Percentiles rank a stretch among this genome's conserved stretches.
Evolutionary conservation across 495 filamentous ascomycete genomes (phyloP).

Genomic region (Lophiotrema nucula): DNA sequence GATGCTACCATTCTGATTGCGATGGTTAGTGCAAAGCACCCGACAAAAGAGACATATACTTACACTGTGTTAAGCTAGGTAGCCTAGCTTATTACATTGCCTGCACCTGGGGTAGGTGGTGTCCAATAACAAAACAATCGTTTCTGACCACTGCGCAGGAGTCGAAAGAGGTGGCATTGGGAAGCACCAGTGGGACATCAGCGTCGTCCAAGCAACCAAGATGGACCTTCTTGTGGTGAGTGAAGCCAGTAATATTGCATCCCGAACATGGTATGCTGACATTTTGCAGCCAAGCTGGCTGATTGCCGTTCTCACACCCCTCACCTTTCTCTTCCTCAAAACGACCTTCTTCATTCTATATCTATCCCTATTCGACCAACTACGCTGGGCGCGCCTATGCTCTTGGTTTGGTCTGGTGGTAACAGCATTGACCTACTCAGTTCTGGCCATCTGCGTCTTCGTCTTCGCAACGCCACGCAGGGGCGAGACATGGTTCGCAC

Average conservation of each 20-base stretch:
- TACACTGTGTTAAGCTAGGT: not conserved
- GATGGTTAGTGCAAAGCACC: not conserved
- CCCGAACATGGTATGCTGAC: no score
- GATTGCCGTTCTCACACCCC: not conserved
- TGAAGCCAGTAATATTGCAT: no score
- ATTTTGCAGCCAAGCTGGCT: not conserved
- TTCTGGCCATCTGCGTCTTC: not conserved
- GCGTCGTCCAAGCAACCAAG: not conserved
- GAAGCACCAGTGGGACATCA: slow-evolving; percentile 6
- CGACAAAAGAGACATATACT: not conserved
- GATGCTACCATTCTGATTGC: slow-evolving; percentile 5
- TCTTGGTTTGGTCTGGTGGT: no score
- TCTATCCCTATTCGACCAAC: not conserved
- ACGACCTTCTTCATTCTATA: slow-evolving; percentile 14
- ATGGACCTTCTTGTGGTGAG: not conserved
- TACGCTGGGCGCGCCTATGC: slow-evolving; percentile 1
- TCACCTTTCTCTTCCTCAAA: slow-evolving; percentile 5
- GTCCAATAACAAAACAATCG: no score
- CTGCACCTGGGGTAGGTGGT: slow-evolving; percentile 3
- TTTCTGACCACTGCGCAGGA: not conserved
- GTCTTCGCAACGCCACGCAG: not conserved
- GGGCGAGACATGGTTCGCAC: not conserved
- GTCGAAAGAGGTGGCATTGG: not conserved
- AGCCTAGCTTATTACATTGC: not conserved
- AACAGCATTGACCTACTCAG: not conserved